Evolutionary conservation across 768 basidiomycete genomes (phyloP).

Genomic region (Xerocomellus amylosporus): DNA sequence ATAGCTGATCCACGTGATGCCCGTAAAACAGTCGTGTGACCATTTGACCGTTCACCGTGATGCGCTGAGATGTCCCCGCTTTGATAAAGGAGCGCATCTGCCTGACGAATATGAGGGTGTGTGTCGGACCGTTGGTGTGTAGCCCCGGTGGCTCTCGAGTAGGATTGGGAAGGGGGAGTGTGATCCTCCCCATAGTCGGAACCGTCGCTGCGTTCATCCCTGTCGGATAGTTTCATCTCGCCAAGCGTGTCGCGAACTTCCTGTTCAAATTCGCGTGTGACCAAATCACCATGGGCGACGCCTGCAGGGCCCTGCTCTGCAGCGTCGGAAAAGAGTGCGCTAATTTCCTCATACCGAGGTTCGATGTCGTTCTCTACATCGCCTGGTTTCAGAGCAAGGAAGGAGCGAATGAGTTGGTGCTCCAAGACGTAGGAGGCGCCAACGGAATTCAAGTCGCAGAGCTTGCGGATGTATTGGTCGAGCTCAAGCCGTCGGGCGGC

Average conservation of each 20-base stretch:
- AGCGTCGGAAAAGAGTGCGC: constrained; percentile 43
- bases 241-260: constrained; percentile 52
- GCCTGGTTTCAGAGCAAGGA: constrained; percentile 82
- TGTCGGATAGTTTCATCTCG: constrained; percentile 44
- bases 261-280: constrained; percentile 37
- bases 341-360: constrained; percentile 57
- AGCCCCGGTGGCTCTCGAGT: constrained; percentile 31
- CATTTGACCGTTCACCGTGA: constrained; percentile 33
- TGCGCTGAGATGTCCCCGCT: constrained; percentile 32
- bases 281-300: constrained; percentile 22
- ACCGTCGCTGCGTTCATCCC: constrained; percentile 53
- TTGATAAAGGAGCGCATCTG: constrained; percentile 26
- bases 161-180: constrained; percentile 36
- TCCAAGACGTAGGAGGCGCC: constrained; percentile 81
- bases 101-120: constrained; percentile 37
- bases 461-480: constrained; percentile 80
- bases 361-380: constrained; percentile 73
- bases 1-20: constrained; percentile 31
- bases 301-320: constrained; percentile 39
- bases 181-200: constrained; percentile 64
- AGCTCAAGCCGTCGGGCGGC: constrained; percentile 77
- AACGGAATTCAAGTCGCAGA: constrained; percentile 66
- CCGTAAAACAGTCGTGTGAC: constrained; percentile 19
- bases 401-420: constrained; percentile 74
- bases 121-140: constrained; percentile 51